These are phyloP conservation scores for Tetrapisispora nanseiensis DNA, from an alignment of 805 yeast species.

Conservation along the genomic window DNA sequence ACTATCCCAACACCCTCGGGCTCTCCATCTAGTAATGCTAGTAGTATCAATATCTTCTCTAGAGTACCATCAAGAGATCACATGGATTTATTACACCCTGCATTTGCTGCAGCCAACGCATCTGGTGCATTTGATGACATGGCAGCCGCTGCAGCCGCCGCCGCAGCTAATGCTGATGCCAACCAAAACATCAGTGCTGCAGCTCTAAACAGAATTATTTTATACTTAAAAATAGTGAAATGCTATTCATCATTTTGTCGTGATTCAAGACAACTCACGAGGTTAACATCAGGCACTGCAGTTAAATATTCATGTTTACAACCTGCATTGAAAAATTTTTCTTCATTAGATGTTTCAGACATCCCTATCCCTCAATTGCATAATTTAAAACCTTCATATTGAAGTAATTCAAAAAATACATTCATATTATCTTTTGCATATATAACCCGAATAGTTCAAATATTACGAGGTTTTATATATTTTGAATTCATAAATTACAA, in stretches of 20 bases:
- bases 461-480: not conserved
- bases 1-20: conserved; percentile 1
- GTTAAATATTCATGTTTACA: conserved; percentile 34
- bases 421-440: not conserved
- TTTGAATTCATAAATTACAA: not conserved
- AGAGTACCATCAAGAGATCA: conserved; percentile 13
- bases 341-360: conserved; percentile 31
- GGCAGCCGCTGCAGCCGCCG: conserved; percentile 8
- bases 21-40: conserved; percentile 2
- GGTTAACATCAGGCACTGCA: conserved; percentile 37
- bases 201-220: conserved; percentile 36
- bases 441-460: not conserved
- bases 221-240: conserved; percentile 48
- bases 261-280: conserved; percentile 38
- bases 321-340: conserved; percentile 32
- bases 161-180: conserved; percentile 5
- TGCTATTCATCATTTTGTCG: conserved; percentile 40
- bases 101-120: conserved; percentile 31
- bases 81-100: conserved; percentile 28
- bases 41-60: not conserved
- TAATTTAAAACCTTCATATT: conserved; percentile 23
- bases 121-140: conserved; percentile 32
- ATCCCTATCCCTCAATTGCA: conserved; percentile 35
- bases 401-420: not conserved
- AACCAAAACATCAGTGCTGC: not conserved